Evolutionary conservation across 2,329 filamentous ascomycete genomes (phyloP), one percentile per base, ranked within the genome.

Genomic region (Cladorrhinum sp.): DNA sequence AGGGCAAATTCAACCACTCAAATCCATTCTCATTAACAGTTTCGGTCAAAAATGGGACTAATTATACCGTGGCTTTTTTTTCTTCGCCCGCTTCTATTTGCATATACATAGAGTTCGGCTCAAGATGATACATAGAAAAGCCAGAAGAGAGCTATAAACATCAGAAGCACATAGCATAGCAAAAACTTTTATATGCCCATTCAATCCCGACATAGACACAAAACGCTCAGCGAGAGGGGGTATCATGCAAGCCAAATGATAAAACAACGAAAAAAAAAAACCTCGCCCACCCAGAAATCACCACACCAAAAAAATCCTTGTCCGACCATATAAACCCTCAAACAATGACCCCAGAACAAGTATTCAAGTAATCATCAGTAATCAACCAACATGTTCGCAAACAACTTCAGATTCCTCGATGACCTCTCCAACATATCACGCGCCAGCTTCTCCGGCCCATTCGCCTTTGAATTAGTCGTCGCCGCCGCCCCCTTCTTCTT

Each of bases 391-490:
- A 56, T 68, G 27, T 76, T 71, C 18, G 78, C 60, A 63, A 83
- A 65, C 22, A 73, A 58, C 54, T 70, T 65, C 38, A 85, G 74
- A 57, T 79, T 76, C 63, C 75, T 67, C 2, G 74, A 73, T 8
- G 82, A 84, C 25, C 75, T 71, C 10, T 75, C 72, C 63, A 85
- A 69, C 13, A 78, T 70, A 8, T 77, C 72, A 24, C 73, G 73
- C 12, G 81, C 82, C 54, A 74, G 66, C 2, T 67, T 69, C 48
- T 84, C 81, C 9, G 67, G 63, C 22, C 71, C 68, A 16, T 76
- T 72, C 0, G 63, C 64, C 61, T 52, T 51, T 7, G 51, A 36
- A 27, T 41, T 18, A 29, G 27, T 48, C 9, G 27, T 38, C 18
- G 49, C 52, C 41, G 27, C 50, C 9, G 27, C 45, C 18, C 52